phyloP scores from a whole-genome alignment of 306 rosid species.

The Prunus fruticosa region DNA sequence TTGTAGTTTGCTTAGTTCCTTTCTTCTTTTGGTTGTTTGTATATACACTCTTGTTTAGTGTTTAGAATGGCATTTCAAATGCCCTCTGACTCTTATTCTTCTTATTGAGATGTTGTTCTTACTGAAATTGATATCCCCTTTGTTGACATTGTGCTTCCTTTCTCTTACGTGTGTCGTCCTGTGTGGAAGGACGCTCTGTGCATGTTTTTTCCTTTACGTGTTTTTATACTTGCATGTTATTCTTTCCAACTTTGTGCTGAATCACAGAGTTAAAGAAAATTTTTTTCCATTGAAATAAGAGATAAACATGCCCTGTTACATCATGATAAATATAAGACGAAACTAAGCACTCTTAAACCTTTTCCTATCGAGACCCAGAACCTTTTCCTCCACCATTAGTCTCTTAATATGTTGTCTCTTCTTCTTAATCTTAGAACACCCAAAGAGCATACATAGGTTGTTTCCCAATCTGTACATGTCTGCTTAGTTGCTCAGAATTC shows the following conservation, averaged over 20 bases:
- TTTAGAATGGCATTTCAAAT: background rate
- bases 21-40: background rate
- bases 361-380: no score
- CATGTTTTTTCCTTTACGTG: background rate
- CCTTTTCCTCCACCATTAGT: background rate
- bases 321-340: background rate
- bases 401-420: background rate
- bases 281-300: background rate
- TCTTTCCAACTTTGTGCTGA: background rate
- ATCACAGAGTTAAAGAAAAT: background rate
- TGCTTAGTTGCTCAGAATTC: background rate
- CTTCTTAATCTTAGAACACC: background rate
- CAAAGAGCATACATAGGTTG: background rate
- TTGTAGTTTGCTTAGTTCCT: background rate
- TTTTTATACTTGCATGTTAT: background rate
- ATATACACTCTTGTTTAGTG: background rate
- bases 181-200: background rate
- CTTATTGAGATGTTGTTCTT: background rate
- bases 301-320: background rate
- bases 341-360: background rate
- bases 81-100: background rate
- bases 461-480: background rate
- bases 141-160: constrained; percentile 1
- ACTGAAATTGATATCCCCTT: background rate
- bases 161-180: background rate